Evolutionary conservation across 192 early-diverging fungal genomes (phyloP).

Genomic region (Entophlyctis luteolus): DNA sequence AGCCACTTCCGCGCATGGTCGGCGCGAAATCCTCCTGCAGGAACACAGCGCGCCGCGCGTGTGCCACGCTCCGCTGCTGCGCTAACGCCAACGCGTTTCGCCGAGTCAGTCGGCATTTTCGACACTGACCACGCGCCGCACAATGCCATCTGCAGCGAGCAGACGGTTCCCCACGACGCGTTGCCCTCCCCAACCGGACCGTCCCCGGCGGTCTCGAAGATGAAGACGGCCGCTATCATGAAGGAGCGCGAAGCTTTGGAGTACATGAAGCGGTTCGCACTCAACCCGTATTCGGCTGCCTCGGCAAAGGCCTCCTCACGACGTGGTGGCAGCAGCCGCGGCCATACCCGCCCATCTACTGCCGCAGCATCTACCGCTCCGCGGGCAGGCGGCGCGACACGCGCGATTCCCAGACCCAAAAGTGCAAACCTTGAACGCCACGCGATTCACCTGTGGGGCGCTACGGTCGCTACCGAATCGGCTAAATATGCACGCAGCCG

Average conservation of each 20-base stretch:
- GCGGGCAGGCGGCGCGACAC: background rate
- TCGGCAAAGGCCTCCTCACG: constrained; percentile 27
- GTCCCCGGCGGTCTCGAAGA: constrained; percentile 29
- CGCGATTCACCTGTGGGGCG: constrained; percentile 5
- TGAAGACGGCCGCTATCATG: constrained; percentile 22
- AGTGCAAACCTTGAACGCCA: background rate
- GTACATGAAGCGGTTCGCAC: constrained; percentile 28
- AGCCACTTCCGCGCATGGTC: too few species aligned
- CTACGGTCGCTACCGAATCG: constrained; percentile 2
- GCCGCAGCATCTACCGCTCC: constrained; percentile 1
- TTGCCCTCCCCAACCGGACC: background rate
- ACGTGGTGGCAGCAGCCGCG: background rate
- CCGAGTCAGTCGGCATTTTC: too few species aligned
- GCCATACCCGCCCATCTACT: background rate
- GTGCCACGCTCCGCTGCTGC: too few species aligned
- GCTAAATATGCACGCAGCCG: too few species aligned
- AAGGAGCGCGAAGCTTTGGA: constrained; percentile 26
- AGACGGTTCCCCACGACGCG: too few species aligned
- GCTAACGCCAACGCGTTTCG: too few species aligned
- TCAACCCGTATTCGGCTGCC: constrained; percentile 6
- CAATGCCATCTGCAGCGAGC: too few species aligned
- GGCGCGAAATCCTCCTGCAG: too few species aligned
- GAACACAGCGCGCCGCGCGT: too few species aligned
- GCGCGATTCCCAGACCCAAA: too few species aligned
- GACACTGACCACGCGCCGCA: too few species aligned